These are phyloP conservation scores for Zelopaecilomyces penicillatus DNA, from an alignment of 2,329 filamentous ascomycete genomes.

Conservation along the genomic window DNA sequence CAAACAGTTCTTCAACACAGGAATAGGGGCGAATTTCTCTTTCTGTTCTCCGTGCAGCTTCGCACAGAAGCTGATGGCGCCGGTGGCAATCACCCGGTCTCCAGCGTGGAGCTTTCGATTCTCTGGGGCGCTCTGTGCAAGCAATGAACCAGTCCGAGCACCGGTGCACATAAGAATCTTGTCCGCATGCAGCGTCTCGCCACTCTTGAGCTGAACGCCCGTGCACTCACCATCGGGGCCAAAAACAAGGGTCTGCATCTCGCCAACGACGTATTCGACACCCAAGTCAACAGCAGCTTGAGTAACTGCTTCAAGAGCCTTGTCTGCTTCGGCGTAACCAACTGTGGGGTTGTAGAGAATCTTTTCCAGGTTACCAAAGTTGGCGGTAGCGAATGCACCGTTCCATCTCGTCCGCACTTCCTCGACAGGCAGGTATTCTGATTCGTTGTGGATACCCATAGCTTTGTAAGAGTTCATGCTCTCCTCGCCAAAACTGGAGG, in stretches of 20 bases:
- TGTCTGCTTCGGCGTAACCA: conserved; percentile 51
- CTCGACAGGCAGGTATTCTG: conserved; percentile 34
- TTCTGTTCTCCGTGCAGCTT: conserved; percentile 35
- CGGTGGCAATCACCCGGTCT: conserved; percentile 47
- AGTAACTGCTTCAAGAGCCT: conserved; percentile 46
- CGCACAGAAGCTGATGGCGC: conserved; percentile 36
- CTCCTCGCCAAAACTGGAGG: conserved; percentile 33
- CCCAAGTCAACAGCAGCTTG: conserved; percentile 43
- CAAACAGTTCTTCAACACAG: conserved; percentile 43
- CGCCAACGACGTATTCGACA: conserved; percentile 46
- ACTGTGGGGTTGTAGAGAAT: conserved; percentile 50
- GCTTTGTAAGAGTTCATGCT: conserved; percentile 31
- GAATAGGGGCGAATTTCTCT: conserved; percentile 38
- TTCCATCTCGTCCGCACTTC: conserved; percentile 48
- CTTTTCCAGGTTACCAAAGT: conserved; percentile 47
- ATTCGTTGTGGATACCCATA: conserved; percentile 31
- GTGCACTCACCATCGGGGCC: conserved; percentile 35
- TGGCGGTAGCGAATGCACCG: conserved; percentile 47
- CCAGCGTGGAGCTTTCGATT: conserved; percentile 44
- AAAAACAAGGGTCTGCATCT: conserved; percentile 39
- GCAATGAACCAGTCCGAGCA: conserved; percentile 45
- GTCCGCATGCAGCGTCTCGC: conserved; percentile 38
- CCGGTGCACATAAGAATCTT: conserved; percentile 48
- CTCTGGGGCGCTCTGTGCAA: conserved; percentile 42
- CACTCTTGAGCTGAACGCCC: conserved; percentile 42